These are phyloP conservation scores for Ogataea methylovora DNA, from an alignment of 805 yeast genomes.

Conservation along the genomic window DNA sequence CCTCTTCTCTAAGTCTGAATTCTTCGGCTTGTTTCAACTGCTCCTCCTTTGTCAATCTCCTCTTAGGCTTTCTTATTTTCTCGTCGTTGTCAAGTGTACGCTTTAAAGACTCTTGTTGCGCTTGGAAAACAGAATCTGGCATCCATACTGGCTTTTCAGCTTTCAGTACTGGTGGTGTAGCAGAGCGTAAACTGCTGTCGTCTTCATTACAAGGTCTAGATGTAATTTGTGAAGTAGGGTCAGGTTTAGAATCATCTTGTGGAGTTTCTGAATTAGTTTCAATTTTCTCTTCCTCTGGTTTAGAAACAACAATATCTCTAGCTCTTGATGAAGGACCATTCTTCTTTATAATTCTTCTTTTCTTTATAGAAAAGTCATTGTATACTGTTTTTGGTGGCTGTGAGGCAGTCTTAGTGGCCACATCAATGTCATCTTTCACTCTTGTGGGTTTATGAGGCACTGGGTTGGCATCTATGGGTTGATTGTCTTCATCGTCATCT, in stretches of 20 bases:
- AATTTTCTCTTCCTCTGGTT: neutral
- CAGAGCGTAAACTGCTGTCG: neutral
- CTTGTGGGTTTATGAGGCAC: too few relatives aligned
- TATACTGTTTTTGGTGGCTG: constrained; percentile 1
- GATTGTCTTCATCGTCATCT: constrained; percentile 7
- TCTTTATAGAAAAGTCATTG: constrained; percentile 7
- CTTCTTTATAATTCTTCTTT: constrained; percentile 15
- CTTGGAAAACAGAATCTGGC: constrained; percentile 20
- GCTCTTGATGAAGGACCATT: constrained; percentile 6
- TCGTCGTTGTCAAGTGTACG: neutral
- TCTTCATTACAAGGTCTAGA: constrained; percentile 1
- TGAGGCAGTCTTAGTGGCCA: neutral
- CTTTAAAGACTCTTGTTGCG: constrained; percentile 12
- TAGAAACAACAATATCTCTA: constrained; percentile 3
- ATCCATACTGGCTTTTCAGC: constrained; percentile 26
- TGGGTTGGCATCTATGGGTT: constrained; percentile 13
- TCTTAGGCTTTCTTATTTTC: constrained; percentile 21
- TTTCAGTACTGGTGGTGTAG: neutral
- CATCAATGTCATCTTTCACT: neutral
- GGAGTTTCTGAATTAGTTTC: neutral
- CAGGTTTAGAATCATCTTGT: too few relatives aligned
- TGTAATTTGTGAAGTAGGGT: too few relatives aligned
- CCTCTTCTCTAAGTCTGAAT: constrained; percentile 23
- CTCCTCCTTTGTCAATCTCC: constrained; percentile 15
- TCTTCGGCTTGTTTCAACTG: constrained; percentile 15